Evolutionary conservation across 1,284 basidiomycete species (phyloP).

Genomic region (Puccinia coronata): DNA sequence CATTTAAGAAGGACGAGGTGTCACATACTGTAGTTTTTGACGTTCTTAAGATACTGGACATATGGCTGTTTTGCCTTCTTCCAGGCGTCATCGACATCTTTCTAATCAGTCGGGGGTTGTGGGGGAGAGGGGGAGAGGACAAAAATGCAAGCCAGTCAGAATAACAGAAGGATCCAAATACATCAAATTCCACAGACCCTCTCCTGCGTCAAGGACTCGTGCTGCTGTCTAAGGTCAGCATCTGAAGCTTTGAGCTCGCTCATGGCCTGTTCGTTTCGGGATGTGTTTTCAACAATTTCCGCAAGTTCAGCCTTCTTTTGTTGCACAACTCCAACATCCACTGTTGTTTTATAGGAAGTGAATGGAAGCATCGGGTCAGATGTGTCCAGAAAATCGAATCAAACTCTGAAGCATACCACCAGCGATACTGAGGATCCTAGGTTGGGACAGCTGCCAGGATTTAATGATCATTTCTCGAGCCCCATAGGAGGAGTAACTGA

Average conservation of each 20-base stretch:
- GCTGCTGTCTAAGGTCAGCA: slow-evolving; percentile 16
- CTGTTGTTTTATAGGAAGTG: slow-evolving; percentile 4
- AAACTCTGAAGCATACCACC: slow-evolving; percentile 28
- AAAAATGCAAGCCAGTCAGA: not conserved
- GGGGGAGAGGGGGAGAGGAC: not conserved
- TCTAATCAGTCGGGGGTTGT: slow-evolving; percentile 15
- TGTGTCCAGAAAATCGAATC: not conserved
- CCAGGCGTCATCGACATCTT: slow-evolving; percentile 23
- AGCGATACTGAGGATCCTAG: slow-evolving; percentile 27
- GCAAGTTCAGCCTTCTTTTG: slow-evolving; percentile 2
- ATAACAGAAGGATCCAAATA: not conserved
- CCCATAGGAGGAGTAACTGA: slow-evolving; percentile 45
- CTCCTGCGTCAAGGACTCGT: not conserved
- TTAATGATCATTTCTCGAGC: slow-evolving; percentile 35
- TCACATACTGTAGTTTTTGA: not conserved
- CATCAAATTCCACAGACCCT: not conserved
- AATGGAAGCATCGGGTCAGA: not conserved
- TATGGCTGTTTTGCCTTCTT: slow-evolving; percentile 6
- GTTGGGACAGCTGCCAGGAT: not conserved
- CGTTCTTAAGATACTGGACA: slow-evolving; percentile 18
- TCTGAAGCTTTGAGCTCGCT: slow-evolving; percentile 14
- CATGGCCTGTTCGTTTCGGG: slow-evolving; percentile 19
- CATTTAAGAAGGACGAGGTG: not conserved
- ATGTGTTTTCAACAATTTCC: not conserved
- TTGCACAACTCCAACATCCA: slow-evolving; percentile 13